Evolutionary conservation across 2,329 filamentous ascomycete species (phyloP).

Genomic region (Fusarium incarnatum): DNA sequence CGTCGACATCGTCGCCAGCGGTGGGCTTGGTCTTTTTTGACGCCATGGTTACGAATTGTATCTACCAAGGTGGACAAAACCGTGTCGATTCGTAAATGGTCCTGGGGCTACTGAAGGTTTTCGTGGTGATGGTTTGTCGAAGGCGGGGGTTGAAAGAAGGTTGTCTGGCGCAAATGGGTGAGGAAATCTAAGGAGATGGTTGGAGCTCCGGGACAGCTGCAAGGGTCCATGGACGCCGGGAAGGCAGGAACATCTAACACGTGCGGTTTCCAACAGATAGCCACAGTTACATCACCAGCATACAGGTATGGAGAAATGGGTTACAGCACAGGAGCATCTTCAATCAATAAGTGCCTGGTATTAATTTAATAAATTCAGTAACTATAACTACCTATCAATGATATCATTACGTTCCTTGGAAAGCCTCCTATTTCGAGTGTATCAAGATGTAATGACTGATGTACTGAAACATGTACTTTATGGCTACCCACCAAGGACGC

Average conservation of each 20-base stretch:
- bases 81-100: background rate
- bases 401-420: constrained; percentile 20
- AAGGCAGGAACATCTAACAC: constrained; percentile 28
- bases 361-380: background rate
- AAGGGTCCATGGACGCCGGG: constrained; percentile 34
- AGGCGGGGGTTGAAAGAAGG: constrained; percentile 36
- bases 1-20: constrained; percentile 68
- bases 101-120: background rate
- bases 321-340: background rate
- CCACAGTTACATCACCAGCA: constrained; percentile 6
- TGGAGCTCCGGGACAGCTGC: constrained; percentile 38
- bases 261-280: constrained; percentile 18
- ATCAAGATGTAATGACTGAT: constrained; percentile 11
- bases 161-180: constrained; percentile 37
- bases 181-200: constrained; percentile 24
- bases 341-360: background rate
- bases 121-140: constrained; percentile 23
- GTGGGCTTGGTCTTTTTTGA: constrained; percentile 69
- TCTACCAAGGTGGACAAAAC: background rate
- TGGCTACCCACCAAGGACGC: constrained; percentile 25
- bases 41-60: constrained; percentile 61
- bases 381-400: background rate
- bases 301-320: background rate
- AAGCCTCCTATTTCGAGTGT: background rate
- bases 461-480: constrained; percentile 20